These are phyloP conservation scores for Skeletonema menzelii DNA, from an alignment of 108 stramenopile genomes.

Conservation along the genomic window DNA sequence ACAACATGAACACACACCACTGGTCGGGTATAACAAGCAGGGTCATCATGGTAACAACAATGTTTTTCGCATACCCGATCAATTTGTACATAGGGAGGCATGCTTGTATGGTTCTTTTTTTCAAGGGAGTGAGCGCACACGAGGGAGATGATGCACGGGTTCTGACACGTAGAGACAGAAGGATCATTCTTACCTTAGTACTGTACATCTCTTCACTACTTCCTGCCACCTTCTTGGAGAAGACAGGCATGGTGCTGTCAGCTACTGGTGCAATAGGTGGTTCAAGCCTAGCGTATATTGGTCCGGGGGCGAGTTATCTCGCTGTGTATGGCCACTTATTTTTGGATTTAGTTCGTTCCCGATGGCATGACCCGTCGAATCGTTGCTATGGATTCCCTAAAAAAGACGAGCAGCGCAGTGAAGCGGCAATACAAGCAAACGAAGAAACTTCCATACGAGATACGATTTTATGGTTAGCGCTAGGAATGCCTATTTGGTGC, in stretches of 20 bases:
- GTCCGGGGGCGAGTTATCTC: conserved; percentile 36
- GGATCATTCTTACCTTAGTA: conserved; percentile 33
- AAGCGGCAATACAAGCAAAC: not conserved
- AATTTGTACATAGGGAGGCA: conserved; percentile 84
- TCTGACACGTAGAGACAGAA: conserved; percentile 27
- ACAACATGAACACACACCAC: conserved; percentile 57
- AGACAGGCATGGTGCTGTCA: conserved; percentile 37
- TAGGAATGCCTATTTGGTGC: conserved; percentile 72
- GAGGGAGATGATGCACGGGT: conserved; percentile 62
- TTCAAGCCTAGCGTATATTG: conserved; percentile 39
- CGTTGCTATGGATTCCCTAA: conserved; percentile 12
- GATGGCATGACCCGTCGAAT: conserved; percentile 24
- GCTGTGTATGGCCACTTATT: conserved; percentile 35
- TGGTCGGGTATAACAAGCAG: conserved; percentile 36
- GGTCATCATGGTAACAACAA: conserved; percentile 60
- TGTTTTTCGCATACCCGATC: conserved; percentile 87
- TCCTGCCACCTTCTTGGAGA: conserved; percentile 26
- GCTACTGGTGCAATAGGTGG: conserved; percentile 44
- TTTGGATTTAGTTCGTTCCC: conserved; percentile 10
- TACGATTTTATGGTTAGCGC: conserved; percentile 15
- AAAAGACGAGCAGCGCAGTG: not conserved
- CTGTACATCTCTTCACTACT: conserved; percentile 40
- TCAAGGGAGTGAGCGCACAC: conserved; percentile 76
- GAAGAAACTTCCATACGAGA: conserved; percentile 4
- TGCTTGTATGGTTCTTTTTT: conserved; percentile 73